Evolutionary conservation across 352 stramenopile genomes (phyloP), one percentile per base, ranked within the genome.

Genomic region (Elongisporangium anandrum): DNA sequence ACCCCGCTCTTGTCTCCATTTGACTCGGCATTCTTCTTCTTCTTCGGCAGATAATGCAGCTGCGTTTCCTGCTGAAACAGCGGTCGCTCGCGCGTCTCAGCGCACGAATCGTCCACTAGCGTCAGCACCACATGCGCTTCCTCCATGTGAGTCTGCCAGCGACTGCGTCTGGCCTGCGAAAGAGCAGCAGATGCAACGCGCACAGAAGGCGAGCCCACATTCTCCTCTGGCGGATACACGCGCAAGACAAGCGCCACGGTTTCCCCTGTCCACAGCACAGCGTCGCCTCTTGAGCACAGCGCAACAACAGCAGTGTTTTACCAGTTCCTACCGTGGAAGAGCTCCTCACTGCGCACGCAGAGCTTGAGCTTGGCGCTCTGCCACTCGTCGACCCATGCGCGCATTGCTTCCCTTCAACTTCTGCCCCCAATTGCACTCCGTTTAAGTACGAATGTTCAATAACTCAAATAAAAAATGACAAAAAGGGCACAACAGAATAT

Each of bases 301-400:
- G 4, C 6, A 9, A 3, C 15, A 10, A 10, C 10, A 38, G 10
- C 16, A 15, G 10, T 57, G n/a, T n/a, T n/a, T n/a, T n/a, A n/a
- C n/a, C n/a, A n/a, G 34, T 7, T 45, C 34, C 54, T 56, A 88
- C 82, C 79, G 51, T 90, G 82, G 58, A 90, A 90, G 39, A 92
- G 74, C 60, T 84, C 61, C 4, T 79, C 52, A 39, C 68, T 52
- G 54, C 79, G 82, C 53, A 92, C 68, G 34, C 70, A 63, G 34
- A 92, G 72, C 63, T 68, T 60, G 17, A 90, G 63, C 24, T 59
- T 72, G 59, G 79, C 78, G 56, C 67, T 72, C 52, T 71, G 74
- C 82, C 82, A 92, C 48, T 90, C 82, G 69, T 92, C 78, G 45
- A 66, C 75, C 79, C 77, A 89, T 48, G 77, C 66, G 48, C 65